A percentile compares a stretch with the other conserved stretches of the same genome.
These are phyloP conservation scores for Nannochloris sp. DNA, from an alignment of 139 green algal species.

Conservation along the genomic window DNA sequence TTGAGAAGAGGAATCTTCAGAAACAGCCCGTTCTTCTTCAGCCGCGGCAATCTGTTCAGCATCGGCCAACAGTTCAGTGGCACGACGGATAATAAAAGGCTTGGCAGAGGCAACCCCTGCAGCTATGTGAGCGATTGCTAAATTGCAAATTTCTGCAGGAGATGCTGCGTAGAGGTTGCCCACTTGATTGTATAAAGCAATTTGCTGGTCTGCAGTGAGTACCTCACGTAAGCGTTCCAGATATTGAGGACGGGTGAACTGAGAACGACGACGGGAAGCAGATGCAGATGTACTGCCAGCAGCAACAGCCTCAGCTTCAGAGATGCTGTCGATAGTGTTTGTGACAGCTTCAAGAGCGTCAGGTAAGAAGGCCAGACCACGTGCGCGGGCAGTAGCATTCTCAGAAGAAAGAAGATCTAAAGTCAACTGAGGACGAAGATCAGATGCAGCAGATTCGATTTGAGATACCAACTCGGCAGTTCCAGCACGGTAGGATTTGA, in stretches of 20 bases:
- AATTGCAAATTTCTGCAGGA: slow-evolving; percentile 28
- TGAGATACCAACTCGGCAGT: neutral
- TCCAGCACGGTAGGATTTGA: slow-evolving; percentile 11
- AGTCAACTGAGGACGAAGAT: slow-evolving; percentile 27
- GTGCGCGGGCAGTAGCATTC: neutral
- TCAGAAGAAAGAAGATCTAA: slow-evolving; percentile 21
- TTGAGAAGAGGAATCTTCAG: neutral
- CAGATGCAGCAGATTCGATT: neutral
- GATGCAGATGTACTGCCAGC: neutral
- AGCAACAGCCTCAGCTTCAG: too few relatives aligned
- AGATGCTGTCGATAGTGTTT: neutral
- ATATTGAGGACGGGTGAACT: neutral
- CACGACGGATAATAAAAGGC: slow-evolving; percentile 3
- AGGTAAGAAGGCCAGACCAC: neutral
- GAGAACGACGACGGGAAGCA: neutral
- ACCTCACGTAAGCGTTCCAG: slow-evolving; percentile 4
- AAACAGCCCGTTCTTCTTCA: neutral
- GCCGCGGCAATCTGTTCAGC: neutral
- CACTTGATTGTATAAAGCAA: slow-evolving; percentile 18
- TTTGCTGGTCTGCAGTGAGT: slow-evolving; percentile 30
- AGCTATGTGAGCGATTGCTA: slow-evolving; percentile 27
- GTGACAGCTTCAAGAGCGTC: neutral
- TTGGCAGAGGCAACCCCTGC: neutral
- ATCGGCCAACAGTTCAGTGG: slow-evolving; percentile 7
- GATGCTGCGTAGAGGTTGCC: slow-evolving; percentile 5